These are phyloP conservation scores for Penicillium coprophilum DNA, from an alignment of 495 filamentous ascomycete species.

Conservation along the genomic window DNA sequence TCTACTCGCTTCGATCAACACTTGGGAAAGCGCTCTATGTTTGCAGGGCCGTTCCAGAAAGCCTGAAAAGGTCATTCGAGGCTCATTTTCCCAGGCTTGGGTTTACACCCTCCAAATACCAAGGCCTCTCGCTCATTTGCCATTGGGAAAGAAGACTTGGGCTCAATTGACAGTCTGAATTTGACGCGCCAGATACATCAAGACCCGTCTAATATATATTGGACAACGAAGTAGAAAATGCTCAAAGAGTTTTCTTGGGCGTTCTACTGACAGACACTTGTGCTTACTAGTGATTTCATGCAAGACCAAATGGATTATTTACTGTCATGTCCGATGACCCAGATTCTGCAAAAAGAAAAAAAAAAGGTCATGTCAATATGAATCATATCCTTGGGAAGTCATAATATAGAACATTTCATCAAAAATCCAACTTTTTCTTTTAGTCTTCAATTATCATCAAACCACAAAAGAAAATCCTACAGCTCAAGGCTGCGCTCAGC, in stretches of 20 bases:
- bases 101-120: background rate
- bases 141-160: background rate
- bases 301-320: background rate
- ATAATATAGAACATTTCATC: slow-evolving; percentile 8
- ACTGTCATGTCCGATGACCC: background rate
- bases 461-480: slow-evolving; percentile 26
- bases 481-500: slow-evolving; percentile 67
- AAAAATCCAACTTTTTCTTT: slow-evolving; percentile 18
- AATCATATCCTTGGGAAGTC: background rate
- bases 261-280: background rate
- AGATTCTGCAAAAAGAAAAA: background rate
- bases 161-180: background rate
- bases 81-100: background rate
- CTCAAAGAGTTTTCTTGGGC: background rate
- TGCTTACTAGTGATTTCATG: background rate
- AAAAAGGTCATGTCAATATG: background rate
- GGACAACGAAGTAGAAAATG: background rate
- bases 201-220: background rate
- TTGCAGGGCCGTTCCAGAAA: background rate
- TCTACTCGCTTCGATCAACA: background rate
- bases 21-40: background rate
- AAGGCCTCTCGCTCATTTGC: background rate
- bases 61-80: background rate
- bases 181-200: background rate
- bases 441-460: background rate